Evolutionary conservation across 129 eudicot genomes (phyloP), one percentile per base, ranked within the genome.

Genomic region (Deinandra increscens): DNA sequence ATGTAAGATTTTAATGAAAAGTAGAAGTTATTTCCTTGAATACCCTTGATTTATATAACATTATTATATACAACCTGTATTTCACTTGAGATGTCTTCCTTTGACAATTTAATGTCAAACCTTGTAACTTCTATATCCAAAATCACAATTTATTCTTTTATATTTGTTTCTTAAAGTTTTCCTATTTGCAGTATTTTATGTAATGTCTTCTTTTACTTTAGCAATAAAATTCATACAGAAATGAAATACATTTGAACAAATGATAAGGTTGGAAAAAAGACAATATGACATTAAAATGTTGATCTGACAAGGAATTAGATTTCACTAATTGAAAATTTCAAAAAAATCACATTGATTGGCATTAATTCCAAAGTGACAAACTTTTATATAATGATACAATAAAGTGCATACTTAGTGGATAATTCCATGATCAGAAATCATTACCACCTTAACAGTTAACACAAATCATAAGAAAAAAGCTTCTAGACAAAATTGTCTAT

Each of bases 1-100:
- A 12, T 39, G 36, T 60, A 64, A 60, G 11, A 70, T 23, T 76
- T 45, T 17, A 38, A 1, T 18, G 74, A 50, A 81, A 34, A 51
- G 6, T 45, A 55, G 33, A 37, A 46, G 37, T 66, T 54, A 33
- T 68, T 68, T 17, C 18, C 34, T 31, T 1, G 13, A 34, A 50
- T 11, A 50, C 2, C 29, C 45, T 58, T 58, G 42, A 61, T 71
- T 34, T 18, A 19, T 6, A 43, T 45, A 55, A 20, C 19, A 59
- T 34, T 42, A 22, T 44, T 31, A 45, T 38, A 53, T 34, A 38
- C 44, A 14, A 37, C 71, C 64, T 63, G 50, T 31, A 49, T 64
- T 22, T 37, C 38, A 60, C 69, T 60, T 12, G 19, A 39, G 34
- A 46, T 42, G 19, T 61, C 17, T 42, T 71, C 20, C 67, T 71